Percentiles rank a stretch among this genome's conserved stretches.
Conservation (phyloP, 441 rosid species). For the Isatis lusitanica region DNA sequence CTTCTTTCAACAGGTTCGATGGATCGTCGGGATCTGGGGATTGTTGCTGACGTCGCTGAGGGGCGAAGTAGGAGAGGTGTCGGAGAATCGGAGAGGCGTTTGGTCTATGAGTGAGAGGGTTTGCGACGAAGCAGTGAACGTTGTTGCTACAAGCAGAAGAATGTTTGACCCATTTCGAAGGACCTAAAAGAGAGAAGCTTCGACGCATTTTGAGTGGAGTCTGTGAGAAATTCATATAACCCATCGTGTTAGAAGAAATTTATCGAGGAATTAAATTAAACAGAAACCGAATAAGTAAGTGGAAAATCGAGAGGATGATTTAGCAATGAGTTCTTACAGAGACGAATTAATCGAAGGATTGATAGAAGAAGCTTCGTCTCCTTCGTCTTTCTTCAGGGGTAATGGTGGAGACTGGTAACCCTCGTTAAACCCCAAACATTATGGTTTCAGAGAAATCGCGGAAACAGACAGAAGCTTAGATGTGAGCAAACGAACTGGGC, state of each 20-base stretch:
- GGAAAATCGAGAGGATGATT: not conserved
- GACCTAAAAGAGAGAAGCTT: conserved; percentile 38
- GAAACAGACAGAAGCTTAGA: not conserved
- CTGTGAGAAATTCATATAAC: not conserved
- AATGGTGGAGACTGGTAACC: conserved; percentile 25
- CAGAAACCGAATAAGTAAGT: not conserved
- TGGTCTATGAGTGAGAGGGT: conserved; percentile 34
- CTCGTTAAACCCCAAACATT: conserved; percentile 33
- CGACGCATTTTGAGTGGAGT: conserved; percentile 49
- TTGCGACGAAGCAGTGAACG: conserved; percentile 31
- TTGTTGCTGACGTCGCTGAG: conserved; percentile 53
- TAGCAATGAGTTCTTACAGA: conserved; percentile 18
- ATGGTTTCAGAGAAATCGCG: not conserved
- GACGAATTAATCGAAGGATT: not conserved
- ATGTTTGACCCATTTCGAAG: conserved; percentile 22
- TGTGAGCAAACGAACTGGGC: not conserved
- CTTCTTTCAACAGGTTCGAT: conserved; percentile 76
- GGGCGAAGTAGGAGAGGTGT: conserved; percentile 50
- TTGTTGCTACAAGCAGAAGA: conserved; percentile 7
- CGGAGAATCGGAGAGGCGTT: conserved; percentile 48
- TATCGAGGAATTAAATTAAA: not conserved
- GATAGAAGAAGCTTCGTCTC: not conserved
- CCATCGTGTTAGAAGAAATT: not conserved
- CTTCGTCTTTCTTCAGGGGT: conserved; percentile 11
- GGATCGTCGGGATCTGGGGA: conserved; percentile 81